These are phyloP conservation scores for Pelagomonas calceolata DNA, from an alignment of 108 stramenopile species.

Conservation along the genomic window DNA sequence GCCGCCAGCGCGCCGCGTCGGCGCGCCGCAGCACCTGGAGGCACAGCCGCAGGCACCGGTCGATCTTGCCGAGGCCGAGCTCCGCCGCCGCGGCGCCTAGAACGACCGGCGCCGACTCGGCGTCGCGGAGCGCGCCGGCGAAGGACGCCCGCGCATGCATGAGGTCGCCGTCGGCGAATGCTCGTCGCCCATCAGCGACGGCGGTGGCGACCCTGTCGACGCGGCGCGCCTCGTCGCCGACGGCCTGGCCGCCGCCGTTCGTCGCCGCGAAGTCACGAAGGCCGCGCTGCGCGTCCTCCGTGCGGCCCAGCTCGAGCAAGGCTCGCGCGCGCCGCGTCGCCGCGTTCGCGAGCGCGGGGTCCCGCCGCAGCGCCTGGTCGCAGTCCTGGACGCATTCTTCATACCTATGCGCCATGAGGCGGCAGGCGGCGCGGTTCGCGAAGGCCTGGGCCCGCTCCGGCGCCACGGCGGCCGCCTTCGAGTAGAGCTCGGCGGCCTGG, in stretches of 20 bases:
- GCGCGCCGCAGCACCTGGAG: slow-evolving; percentile 10
- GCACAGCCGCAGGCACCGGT: slow-evolving; percentile 6
- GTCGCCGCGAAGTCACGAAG: neutral
- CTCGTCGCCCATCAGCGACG: neutral
- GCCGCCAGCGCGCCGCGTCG: neutral
- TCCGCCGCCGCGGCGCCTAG: slow-evolving; percentile 7
- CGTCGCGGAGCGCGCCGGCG: neutral
- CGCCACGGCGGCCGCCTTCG: slow-evolving; percentile 26
- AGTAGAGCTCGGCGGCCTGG: slow-evolving; percentile 38
- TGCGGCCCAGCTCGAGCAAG: neutral
- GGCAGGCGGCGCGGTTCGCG: slow-evolving; percentile 14
- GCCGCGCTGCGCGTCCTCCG: neutral
- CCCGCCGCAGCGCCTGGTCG: neutral
- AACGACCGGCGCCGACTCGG: neutral
- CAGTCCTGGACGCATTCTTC: slow-evolving; percentile 3
- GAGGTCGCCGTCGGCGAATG: neutral
- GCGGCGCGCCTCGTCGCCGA: neutral
- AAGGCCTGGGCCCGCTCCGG: neutral
- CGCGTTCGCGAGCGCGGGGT: neutral
- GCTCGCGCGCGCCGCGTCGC: neutral
- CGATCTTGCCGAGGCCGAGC: slow-evolving; percentile 2
- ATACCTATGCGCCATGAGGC: neutral
- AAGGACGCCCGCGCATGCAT: neutral
- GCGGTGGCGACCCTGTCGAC: neutral
- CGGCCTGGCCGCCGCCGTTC: neutral